These are phyloP conservation scores for Platanthera zijinensis DNA, from an alignment of 106 monocot species.

Conservation along the genomic window DNA sequence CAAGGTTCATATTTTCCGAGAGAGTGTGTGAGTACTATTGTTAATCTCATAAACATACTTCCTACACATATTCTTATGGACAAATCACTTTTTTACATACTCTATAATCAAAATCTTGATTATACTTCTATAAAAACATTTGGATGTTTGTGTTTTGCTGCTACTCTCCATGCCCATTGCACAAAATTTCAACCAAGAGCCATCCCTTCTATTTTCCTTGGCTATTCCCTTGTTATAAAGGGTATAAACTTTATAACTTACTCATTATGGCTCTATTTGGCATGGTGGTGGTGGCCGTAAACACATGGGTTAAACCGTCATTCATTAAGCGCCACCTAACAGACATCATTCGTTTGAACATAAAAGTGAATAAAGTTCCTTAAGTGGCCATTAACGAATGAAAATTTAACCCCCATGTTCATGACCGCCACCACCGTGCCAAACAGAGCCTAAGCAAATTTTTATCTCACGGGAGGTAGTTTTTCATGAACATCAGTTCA, in stretches of 20 bases:
- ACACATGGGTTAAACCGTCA: too few species aligned
- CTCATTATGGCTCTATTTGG: too few species aligned
- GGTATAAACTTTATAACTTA: not conserved
- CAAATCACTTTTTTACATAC: not conserved
- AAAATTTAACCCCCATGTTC: too few species aligned
- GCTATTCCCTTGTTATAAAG: not conserved
- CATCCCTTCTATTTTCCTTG: not conserved
- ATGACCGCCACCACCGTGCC: too few species aligned
- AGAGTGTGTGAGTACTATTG: not conserved
- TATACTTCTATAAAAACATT: not conserved
- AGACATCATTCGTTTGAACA: too few species aligned
- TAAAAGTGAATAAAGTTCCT: too few species aligned
- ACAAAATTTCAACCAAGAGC: not conserved
- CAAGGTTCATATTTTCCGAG: not conserved
- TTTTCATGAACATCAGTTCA: not conserved
- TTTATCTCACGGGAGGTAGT: not conserved
- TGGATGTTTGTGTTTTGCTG: not conserved
- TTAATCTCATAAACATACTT: not conserved
- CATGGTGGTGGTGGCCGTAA: too few species aligned
- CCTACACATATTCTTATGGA: not conserved
- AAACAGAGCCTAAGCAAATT: too few species aligned
- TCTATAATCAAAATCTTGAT: not conserved
- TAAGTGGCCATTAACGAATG: too few species aligned
- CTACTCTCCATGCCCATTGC: not conserved
- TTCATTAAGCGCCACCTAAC: too few species aligned